Evolutionary conservation across 148 eudicot species (phyloP).

Genomic region (Dysphania ambrosioides): DNA sequence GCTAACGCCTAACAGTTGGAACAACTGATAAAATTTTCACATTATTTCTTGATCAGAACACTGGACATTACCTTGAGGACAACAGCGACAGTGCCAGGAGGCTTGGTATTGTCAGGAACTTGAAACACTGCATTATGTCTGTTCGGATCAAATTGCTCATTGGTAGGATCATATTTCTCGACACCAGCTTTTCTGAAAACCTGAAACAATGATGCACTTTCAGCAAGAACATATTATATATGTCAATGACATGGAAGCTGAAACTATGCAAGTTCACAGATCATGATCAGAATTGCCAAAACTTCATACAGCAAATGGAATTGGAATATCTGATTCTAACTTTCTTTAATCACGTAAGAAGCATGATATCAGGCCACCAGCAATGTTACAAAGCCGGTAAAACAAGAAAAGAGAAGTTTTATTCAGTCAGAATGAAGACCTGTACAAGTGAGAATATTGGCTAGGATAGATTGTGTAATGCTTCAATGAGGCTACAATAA

Average conservation of each 20-base stretch:
- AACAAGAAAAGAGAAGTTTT: background rate
- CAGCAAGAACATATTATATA: conserved; percentile 5
- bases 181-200: conserved; percentile 77
- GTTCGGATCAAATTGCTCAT: conserved; percentile 91
- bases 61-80: conserved; percentile 72
- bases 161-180: conserved; percentile 69
- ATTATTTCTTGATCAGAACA: background rate
- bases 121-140: conserved; percentile 90
- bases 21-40: background rate
- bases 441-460: background rate
- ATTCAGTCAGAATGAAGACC: background rate
- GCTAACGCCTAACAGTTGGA: background rate
- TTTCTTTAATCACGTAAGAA: background rate
- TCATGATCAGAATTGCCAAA: background rate
- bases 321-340: background rate
- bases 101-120: conserved; percentile 82
- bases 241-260: background rate
- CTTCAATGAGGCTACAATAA: too few species aligned
- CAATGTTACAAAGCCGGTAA: background rate
- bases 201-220: conserved; percentile 31
- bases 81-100: conserved; percentile 74
- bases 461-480: background rate
- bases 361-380: background rate
- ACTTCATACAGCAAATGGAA: background rate
- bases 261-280: background rate